phyloP scores from a whole-genome alignment of 1,284 basidiomycete species.

The Porodaedalea pini region DNA sequence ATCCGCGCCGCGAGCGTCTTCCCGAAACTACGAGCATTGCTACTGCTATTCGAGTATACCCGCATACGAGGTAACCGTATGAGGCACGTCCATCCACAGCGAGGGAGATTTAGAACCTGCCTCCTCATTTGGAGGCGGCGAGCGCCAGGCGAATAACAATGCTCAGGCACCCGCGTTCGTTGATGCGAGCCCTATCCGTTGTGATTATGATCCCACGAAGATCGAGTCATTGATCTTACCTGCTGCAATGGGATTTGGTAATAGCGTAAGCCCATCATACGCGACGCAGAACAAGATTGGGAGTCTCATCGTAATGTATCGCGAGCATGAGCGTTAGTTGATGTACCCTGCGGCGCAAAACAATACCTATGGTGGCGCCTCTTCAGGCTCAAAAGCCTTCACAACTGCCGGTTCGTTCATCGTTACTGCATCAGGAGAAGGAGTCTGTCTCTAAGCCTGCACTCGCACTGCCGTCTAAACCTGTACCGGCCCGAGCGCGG shows the following conservation, averaged over 20 bases:
- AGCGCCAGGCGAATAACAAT: no score
- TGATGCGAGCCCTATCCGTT: neutral
- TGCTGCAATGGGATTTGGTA: constrained; percentile 5
- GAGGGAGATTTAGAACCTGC: constrained; percentile 18
- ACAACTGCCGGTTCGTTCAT: constrained; percentile 34
- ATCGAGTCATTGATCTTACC: constrained; percentile 32
- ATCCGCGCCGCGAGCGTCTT: constrained; percentile 51
- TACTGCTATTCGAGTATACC: constrained; percentile 16
- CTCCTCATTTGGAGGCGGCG: neutral
- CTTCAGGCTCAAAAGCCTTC: constrained; percentile 24
- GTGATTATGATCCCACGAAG: constrained; percentile 23
- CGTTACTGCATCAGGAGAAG: constrained; percentile 23
- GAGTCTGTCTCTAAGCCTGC: neutral
- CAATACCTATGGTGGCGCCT: neutral
- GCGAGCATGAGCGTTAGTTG: constrained; percentile 56
- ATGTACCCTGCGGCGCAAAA: constrained; percentile 9
- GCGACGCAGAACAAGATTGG: constrained; percentile 57
- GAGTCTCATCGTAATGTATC: constrained; percentile 76
- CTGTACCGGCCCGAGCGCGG: constrained; percentile 19
- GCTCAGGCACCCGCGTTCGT: constrained; percentile 20
- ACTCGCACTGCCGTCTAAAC: constrained; percentile 21
- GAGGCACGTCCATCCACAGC: constrained; percentile 20
- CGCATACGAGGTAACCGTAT: constrained; percentile 42
- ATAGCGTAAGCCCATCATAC: constrained; percentile 26
- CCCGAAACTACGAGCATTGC: neutral